These are phyloP conservation scores for Eucalyptus marginata DNA, from an alignment of 345 rosid genomes.

Conservation along the genomic window DNA sequence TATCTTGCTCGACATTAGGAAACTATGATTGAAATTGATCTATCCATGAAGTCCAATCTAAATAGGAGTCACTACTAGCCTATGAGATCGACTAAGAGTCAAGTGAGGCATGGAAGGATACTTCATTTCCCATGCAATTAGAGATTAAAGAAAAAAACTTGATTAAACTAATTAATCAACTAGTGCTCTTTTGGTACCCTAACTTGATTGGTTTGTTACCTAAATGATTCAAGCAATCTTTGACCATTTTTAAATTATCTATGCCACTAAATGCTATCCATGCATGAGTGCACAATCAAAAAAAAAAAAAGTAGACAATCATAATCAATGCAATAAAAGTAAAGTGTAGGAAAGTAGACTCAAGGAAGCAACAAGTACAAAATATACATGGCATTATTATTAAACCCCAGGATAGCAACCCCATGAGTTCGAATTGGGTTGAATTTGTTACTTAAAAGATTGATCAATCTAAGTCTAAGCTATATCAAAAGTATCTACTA, in stretches of 20 bases:
- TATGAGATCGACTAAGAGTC: rapidly evolving
- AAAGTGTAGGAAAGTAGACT: neutral
- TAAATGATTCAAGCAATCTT: neutral
- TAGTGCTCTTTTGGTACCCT: neutral
- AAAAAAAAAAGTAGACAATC: neutral
- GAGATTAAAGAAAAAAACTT: neutral
- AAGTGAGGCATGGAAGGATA: neutral
- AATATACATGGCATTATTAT: neutral
- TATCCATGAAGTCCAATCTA: neutral
- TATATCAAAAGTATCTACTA: neutral
- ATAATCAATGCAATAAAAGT: neutral
- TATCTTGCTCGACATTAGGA: neutral
- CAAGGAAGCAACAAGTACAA: neutral
- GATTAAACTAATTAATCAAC: neutral
- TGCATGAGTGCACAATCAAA: neutral
- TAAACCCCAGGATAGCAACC: neutral
- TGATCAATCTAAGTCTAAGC: neutral
- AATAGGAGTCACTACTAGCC: neutral
- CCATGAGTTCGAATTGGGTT: neutral
- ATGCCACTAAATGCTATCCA: neutral
- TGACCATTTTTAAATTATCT: neutral
- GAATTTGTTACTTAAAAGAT: neutral
- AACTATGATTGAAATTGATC: neutral
- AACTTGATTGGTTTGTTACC: neutral
- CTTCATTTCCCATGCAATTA: rapidly evolving